Conservation (phyloP, 768 basidiomycete genomes). For the Auriscalpium microsporum region DNA sequence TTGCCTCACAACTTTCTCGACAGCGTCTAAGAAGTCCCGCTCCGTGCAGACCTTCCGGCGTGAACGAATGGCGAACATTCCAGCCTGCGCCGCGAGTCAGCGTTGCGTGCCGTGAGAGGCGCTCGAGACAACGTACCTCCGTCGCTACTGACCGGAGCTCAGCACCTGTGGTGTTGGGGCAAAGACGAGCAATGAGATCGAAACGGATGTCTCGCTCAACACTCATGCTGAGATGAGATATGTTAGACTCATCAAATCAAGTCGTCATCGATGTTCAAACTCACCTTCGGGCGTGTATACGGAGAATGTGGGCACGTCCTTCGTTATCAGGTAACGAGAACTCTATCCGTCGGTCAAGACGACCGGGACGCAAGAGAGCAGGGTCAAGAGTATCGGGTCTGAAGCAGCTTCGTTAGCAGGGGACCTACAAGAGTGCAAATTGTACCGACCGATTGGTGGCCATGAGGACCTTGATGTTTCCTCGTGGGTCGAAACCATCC, state of each 20-base stretch:
- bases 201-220: constrained; percentile 96
- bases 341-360: constrained; percentile 94
- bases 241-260: constrained; percentile 4
- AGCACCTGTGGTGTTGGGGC: constrained; percentile 98
- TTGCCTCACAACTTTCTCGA: constrained; percentile 97
- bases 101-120: background rate
- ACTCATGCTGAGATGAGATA: constrained; percentile 64
- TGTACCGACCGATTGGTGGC: constrained; percentile 84
- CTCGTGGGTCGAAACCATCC: constrained; percentile 96
- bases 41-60: constrained; percentile 95
- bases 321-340: constrained; percentile 93
- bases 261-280: constrained; percentile 5
- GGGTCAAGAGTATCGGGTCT: constrained; percentile 98
- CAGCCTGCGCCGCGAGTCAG: constrained; percentile 49
- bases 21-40: constrained; percentile 93
- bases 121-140: constrained; percentile 47
- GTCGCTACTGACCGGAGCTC: constrained; percentile 95
- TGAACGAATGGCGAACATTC: constrained; percentile 99
- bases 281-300: constrained; percentile 92
- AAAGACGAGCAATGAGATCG: constrained; percentile 92
- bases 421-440: background rate
- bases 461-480: constrained; percentile 99
- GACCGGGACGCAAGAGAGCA: constrained; percentile 89
- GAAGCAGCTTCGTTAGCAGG: constrained; percentile 2
- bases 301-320: constrained; percentile 92